Percentiles rank a stretch among this genome's conserved stretches.
These are phyloP conservation scores for Bipolaris zeicola DNA, from an alignment of 2,329 filamentous ascomycete species.

Conservation along the genomic window DNA sequence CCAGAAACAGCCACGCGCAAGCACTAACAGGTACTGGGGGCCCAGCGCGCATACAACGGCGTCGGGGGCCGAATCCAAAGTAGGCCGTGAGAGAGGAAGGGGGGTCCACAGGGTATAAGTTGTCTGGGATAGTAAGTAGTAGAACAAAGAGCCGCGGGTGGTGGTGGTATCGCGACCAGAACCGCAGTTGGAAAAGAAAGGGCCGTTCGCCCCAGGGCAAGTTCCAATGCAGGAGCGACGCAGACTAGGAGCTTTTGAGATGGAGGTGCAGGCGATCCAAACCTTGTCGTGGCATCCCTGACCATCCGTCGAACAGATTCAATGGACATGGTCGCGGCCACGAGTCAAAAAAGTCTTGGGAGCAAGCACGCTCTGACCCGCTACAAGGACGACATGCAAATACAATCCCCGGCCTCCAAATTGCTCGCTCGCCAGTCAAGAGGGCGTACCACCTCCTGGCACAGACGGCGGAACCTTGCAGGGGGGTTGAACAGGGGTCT, in stretches of 20 bases:
- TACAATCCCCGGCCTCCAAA: not conserved
- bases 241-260: conserved; percentile 16
- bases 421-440: not conserved
- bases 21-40: conserved; percentile 10
- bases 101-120: not conserved
- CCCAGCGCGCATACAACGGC: conserved; percentile 10
- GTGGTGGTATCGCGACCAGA: conserved; percentile 6
- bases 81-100: not conserved
- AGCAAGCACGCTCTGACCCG: not conserved
- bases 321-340: conserved; percentile 2
- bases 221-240: conserved; percentile 15
- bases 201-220: not conserved
- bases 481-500: not conserved
- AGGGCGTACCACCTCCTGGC: not conserved
- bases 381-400: not conserved
- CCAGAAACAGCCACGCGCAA: conserved; percentile 25
- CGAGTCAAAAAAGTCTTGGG: conserved; percentile 11
- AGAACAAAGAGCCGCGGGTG: not conserved
- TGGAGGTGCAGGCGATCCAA: conserved; percentile 16
- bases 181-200: not conserved
- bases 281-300: conserved; percentile 17
- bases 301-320: conserved; percentile 2
- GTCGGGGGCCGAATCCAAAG: not conserved
- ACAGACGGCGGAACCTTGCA: not conserved
- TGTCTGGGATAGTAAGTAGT: not conserved